Evolutionary conservation across 2,329 filamentous ascomycete species (phyloP), one percentile per base, ranked within the genome.

Genomic region (Daldinia sp.): DNA sequence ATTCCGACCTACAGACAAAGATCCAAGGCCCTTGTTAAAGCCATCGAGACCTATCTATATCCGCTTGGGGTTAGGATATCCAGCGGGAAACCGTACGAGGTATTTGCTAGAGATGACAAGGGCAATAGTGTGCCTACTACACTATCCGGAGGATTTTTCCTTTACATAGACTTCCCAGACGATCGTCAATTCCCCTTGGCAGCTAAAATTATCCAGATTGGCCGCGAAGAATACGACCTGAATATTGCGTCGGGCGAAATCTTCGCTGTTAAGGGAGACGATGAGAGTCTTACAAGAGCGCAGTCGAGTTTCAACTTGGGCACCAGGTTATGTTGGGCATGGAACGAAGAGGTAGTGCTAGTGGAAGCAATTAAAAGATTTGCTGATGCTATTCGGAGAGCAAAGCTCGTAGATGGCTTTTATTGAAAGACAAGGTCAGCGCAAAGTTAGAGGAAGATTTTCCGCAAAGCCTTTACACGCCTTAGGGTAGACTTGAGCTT

Each of bases 311-410:
- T 53, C 25, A 64, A 61, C 7, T 11, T 32, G 7, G 62, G 62
- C 9, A 64, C 62, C 9, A 61, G 62, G 29, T 13, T 64, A 32
- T 64, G 62, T 25, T 64, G 62, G 62, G 62, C 62, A 3, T 64
- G 62, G 62, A 58, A 64, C 11, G 62, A 64, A 37, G 58, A 61
- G 39, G 43, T 32, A 10, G 53, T 47, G 0, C 7, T 62, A 4
- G 17, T 52, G 19, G 58, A 62, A 15, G 58, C 53, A 7, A 48
- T 64, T 4, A 10, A 35, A 9, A 64, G 54, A 30, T 32, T 61
- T n/a, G 58, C 58, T 6, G 55, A 64, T 25, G 17, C 29, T 1
- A 19, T 64, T 21, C 35, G 47, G 15, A 49, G 15, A 34, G 49
- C 54, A 27, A 51, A 15, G 19, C 11, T 17, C n/a, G n/a, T n/a